These are phyloP conservation scores for Puccinia triticina DNA, from an alignment of 1,284 basidiomycete genomes.

Conservation along the genomic window DNA sequence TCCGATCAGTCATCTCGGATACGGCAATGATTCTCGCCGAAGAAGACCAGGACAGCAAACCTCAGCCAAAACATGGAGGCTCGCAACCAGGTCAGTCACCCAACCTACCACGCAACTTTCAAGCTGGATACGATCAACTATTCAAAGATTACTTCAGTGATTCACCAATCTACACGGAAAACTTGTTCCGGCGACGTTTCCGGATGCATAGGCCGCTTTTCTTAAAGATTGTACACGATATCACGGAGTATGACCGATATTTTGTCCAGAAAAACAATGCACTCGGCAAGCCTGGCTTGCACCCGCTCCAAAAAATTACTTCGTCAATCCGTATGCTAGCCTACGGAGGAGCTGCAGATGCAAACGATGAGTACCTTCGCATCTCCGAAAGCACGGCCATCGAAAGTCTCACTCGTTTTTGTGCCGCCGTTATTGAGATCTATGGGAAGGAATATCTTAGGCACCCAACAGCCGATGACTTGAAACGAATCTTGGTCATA, in stretches of 20 bases:
- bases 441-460: constrained; percentile 19
- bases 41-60: constrained; percentile 43
- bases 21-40: too few relatives aligned
- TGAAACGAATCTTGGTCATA: not conserved
- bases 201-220: not conserved
- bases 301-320: constrained; percentile 16
- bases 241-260: not conserved
- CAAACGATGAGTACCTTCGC: not conserved
- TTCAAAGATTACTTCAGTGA: not conserved
- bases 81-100: too few relatives aligned
- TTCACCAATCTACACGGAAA: not conserved
- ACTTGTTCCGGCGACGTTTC: not conserved
- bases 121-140: not conserved
- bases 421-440: not conserved
- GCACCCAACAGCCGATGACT: not conserved
- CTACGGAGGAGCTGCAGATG: not conserved
- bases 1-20: too few relatives aligned
- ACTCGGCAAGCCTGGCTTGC: not conserved
- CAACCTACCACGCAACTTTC: not conserved
- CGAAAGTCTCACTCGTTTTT: not conserved
- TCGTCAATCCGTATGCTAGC: not conserved
- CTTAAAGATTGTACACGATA: not conserved
- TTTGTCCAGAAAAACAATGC: not conserved
- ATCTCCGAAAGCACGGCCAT: not conserved
- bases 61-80: too few relatives aligned